Evolutionary conservation across 345 rosid species (phyloP).

Genomic region (Erucastrum elatum): DNA sequence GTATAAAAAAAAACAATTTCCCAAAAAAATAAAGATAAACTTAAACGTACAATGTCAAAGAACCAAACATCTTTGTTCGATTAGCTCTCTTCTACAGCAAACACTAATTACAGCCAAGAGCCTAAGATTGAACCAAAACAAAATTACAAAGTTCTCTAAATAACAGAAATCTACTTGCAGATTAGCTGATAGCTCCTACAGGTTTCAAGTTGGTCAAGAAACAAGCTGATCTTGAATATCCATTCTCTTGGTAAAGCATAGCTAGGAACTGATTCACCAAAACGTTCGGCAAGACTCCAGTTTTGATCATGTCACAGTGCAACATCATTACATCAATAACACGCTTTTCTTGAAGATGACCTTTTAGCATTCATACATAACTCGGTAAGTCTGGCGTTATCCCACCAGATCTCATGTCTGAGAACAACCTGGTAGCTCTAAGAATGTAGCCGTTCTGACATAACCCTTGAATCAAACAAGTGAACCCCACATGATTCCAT

Average conservation of each 20-base stretch:
- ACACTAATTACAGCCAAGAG: constrained; percentile 6
- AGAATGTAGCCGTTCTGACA: constrained; percentile 54
- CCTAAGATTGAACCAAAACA: neutral
- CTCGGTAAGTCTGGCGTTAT: constrained; percentile 48
- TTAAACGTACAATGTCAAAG: too few species aligned
- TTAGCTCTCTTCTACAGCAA: too few species aligned
- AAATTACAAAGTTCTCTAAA: neutral
- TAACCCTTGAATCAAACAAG: constrained; percentile 55
- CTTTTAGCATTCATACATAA: constrained; percentile 28
- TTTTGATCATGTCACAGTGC: constrained; percentile 70
- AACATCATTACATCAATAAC: constrained; percentile 55
- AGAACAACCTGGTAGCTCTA: constrained; percentile 56
- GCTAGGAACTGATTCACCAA: constrained; percentile 38
- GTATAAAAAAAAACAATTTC: neutral
- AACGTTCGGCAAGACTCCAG: constrained; percentile 53
- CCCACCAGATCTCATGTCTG: constrained; percentile 53
- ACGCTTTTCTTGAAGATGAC: constrained; percentile 44
- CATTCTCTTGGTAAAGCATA: constrained; percentile 48
- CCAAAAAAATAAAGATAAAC: too few species aligned
- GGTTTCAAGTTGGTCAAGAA: constrained; percentile 14
- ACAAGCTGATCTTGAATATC: constrained; percentile 44
- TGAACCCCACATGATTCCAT: constrained; percentile 33
- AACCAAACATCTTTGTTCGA: too few species aligned
- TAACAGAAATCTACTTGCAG: constrained; percentile 12
- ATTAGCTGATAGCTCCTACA: constrained; percentile 6